These are phyloP conservation scores for Neurospora hispaniola DNA, from an alignment of 495 filamentous ascomycete genomes.

Conservation along the genomic window DNA sequence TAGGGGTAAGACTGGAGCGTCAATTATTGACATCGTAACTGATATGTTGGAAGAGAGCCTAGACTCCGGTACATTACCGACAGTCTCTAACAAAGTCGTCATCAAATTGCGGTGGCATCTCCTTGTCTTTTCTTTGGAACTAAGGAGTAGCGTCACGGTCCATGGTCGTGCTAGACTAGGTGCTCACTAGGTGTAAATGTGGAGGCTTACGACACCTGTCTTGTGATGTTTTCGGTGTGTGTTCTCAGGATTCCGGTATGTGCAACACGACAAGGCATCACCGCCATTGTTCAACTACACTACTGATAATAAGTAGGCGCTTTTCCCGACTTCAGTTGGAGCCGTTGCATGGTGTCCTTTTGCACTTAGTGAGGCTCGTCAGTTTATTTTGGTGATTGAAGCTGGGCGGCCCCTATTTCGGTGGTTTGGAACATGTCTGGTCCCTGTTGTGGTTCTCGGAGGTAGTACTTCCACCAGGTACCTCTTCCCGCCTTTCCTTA, in stretches of 20 bases:
- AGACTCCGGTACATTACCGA: not conserved
- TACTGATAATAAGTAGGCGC: not conserved
- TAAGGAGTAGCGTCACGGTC: not conserved
- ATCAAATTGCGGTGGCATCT: not conserved
- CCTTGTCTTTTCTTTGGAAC: not conserved
- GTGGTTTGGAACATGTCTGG: not conserved
- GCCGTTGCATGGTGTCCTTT: not conserved
- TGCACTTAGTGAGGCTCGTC: not conserved
- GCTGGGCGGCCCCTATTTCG: not conserved
- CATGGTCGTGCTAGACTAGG: not conserved
- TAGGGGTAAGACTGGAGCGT: not conserved
- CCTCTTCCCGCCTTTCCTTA: not conserved
- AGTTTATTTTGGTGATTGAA: not conserved
- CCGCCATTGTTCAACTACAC: not conserved
- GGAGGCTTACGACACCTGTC: not conserved
- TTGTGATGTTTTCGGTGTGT: not conserved
- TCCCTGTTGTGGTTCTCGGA: not conserved
- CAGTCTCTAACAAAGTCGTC: not conserved
- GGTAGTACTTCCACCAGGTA: not conserved
- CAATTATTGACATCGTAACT: not conserved
- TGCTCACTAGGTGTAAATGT: not conserved
- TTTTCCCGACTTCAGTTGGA: not conserved
- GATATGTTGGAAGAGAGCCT: not conserved
- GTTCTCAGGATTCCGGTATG: not conserved
- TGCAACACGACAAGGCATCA: not conserved